Percentiles rank a stretch among this genome's conserved stretches.
Evolutionary conservation across 257 asterid species (phyloP).

Genomic region (Gentiana macrophylla): DNA sequence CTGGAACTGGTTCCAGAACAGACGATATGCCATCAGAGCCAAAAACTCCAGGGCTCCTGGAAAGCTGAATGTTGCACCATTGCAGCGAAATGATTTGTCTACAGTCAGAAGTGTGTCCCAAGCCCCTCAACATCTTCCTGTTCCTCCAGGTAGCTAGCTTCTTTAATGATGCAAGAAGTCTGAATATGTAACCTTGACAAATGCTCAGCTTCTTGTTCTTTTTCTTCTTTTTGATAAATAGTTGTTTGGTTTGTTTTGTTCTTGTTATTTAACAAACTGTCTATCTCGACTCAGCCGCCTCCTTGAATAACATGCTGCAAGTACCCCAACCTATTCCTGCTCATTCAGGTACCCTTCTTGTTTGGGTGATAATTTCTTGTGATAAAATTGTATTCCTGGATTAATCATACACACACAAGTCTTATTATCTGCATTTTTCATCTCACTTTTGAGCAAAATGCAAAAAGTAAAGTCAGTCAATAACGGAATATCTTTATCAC

Average conservation of each 20-base stretch:
- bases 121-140: conserved; percentile 28
- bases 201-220: too few species aligned
- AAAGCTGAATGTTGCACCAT: conserved; percentile 29
- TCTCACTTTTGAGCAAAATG: too few species aligned
- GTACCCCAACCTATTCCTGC: conserved; percentile 44
- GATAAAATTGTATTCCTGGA: too few species aligned
- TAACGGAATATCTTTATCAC: too few species aligned
- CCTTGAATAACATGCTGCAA: conserved; percentile 37
- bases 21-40: conserved; percentile 79
- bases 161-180: neutral
- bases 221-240: neutral
- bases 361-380: neutral
- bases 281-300: conserved; percentile 26
- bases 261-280: conserved; percentile 3
- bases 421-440: too few species aligned
- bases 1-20: conserved; percentile 62
- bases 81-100: conserved; percentile 42
- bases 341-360: conserved; percentile 37
- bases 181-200: neutral
- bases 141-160: conserved; percentile 19
- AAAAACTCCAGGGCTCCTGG: conserved; percentile 46
- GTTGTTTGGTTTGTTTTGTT: neutral
- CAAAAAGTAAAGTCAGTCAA: too few species aligned
- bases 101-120: conserved; percentile 37
- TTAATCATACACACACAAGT: too few species aligned